These are phyloP conservation scores for Diutina pseudorugosa DNA, from an alignment of 1,139 yeast genomes.

Conservation along the genomic window DNA sequence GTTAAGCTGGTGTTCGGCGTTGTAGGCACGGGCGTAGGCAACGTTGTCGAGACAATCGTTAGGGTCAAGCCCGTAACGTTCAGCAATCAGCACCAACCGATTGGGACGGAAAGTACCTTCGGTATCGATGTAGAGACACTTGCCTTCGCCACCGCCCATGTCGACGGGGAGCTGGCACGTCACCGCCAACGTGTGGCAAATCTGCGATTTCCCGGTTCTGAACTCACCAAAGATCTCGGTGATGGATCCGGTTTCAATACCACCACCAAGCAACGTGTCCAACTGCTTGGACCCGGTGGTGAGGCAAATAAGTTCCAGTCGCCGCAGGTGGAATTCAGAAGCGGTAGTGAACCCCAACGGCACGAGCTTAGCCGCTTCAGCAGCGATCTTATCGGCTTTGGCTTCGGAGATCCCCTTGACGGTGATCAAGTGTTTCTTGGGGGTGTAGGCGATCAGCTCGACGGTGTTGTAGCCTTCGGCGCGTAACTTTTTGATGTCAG, in stretches of 20 bases:
- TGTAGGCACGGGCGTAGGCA: conserved; percentile 94
- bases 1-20: conserved; percentile 91
- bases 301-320: conserved; percentile 82
- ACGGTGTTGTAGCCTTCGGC: conserved; percentile 85
- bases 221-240: conserved; percentile 97
- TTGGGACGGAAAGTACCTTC: conserved; percentile 96
- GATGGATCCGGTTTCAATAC: conserved; percentile 93
- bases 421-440: conserved; percentile 61
- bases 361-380: conserved; percentile 76
- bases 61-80: conserved; percentile 86
- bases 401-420: conserved; percentile 94
- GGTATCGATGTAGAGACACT: conserved; percentile 90
- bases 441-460: conserved; percentile 82
- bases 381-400: conserved; percentile 76
- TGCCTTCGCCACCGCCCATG: conserved; percentile 99
- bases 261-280: conserved; percentile 92
- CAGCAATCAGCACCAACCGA: conserved; percentile 80
- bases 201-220: conserved; percentile 93
- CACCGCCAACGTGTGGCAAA: conserved; percentile 93
- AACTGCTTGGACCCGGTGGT: conserved; percentile 94
- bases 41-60: conserved; percentile 92
- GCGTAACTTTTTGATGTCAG: conserved; percentile 69
- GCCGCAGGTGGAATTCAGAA: conserved; percentile 80
- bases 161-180: conserved; percentile 95
- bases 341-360: conserved; percentile 98